Base-by-base conservation (phyloP, 2,329 filamentous ascomycete genomes). In the Trichoderma semiorbis region DNA sequence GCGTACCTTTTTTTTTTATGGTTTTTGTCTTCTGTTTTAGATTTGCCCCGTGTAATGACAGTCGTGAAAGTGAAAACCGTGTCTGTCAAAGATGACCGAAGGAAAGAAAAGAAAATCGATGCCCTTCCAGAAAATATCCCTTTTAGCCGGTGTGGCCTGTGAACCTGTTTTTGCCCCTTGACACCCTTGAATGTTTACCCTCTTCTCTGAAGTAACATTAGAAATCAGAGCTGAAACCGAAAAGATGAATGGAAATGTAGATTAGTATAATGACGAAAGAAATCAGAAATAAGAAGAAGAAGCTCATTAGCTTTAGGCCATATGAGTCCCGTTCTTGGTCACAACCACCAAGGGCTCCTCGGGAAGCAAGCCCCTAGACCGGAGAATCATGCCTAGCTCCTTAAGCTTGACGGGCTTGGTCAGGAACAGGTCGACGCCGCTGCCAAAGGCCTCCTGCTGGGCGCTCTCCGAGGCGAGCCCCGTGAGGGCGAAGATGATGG, bases 381-480 rank as follows among this genome's bases (percentile, higher is more conserved):
- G 68, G 3, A 74, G 60, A 14, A 74, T 68, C 28, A 73, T 72
- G 0, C 76, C 75, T 7, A 86, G 70, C 43, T 84, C 81, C 30
- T 82, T 83, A 24, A 86, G 72, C 7, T 80, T 78, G 0, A 88
- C 85, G 0, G 87, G 87, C 74, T 88, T 88, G 39, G 87, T 87
- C 21, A 89, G 74, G 68, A 88, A 88, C 8, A 88, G 70, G 72
- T 89, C 86, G 7, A 89, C 81, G 0, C 87, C 87, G 63, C 83
- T 85, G 1, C 82, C 84, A 65, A 86, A 83, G 0, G 87, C 87
- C 72, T 89, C 87, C 60, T 86, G 82, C 71, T 87, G 84, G 0
- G 85, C 84, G 24, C 82, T 82, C 1, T 82, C 79, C 18, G 85
- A 86, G 0, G 85, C 86, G 2, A 88, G 77, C 0, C 87, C 87